Conservation (phyloP, 352 stramenopile genomes). For the Elongisporangium anandrum region DNA sequence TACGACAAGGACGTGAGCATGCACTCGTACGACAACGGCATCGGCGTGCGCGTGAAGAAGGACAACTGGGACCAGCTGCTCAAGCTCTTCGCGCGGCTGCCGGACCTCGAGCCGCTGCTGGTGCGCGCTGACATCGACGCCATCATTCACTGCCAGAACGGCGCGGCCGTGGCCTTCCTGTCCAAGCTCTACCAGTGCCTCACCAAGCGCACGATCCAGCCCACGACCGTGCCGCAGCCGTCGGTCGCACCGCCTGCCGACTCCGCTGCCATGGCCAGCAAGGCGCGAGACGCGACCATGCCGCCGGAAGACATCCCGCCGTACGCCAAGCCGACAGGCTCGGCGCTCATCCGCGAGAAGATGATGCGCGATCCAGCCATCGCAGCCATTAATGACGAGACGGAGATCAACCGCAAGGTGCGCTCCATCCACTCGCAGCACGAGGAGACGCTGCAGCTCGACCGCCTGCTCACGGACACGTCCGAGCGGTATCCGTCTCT, state of each 20-base stretch:
- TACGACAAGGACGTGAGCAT: constrained; percentile 92
- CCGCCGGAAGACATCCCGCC: constrained; percentile 46
- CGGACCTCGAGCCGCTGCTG: constrained; percentile 59
- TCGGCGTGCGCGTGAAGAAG: constrained; percentile 86
- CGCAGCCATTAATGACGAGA: constrained; percentile 66
- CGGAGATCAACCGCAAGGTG: constrained; percentile 58
- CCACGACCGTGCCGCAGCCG: constrained; percentile 9
- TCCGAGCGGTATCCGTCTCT: constrained; percentile 65
- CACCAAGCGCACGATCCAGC: constrained; percentile 85
- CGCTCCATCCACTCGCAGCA: constrained; percentile 60
- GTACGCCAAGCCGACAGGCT: constrained; percentile 83
- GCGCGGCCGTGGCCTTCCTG: constrained; percentile 77
- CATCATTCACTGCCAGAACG: constrained; percentile 90
- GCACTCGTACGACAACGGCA: constrained; percentile 92
- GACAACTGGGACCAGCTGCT: constrained; percentile 91
- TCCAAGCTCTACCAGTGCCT: constrained; percentile 88
- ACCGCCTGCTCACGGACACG: constrained; percentile 53
- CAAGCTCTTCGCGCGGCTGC: constrained; percentile 74
- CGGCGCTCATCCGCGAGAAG: constrained; percentile 79
- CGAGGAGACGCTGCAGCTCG: constrained; percentile 77
- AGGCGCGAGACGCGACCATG: constrained; percentile 11
- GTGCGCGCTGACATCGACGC: constrained; percentile 60
- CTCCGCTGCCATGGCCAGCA: constrained; percentile 17
- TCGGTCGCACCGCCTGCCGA: constrained; percentile 9
- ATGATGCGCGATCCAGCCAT: constrained; percentile 69